Base-by-base conservation (phyloP, 108 stramenopile species). In the Nitzschia sp. region DNA sequence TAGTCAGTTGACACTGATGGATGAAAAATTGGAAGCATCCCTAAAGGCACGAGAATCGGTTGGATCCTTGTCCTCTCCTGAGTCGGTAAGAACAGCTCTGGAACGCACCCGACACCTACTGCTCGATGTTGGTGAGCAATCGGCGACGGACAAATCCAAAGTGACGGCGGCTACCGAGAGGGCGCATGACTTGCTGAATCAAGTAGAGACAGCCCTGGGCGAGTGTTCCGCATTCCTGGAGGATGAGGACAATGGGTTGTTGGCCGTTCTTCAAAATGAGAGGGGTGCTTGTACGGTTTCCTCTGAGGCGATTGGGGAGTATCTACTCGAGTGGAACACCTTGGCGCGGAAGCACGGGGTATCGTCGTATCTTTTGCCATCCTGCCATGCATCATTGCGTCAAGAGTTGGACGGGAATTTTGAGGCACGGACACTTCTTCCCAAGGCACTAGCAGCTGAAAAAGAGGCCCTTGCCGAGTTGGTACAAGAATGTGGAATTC, bases 311-410 rank as follows among this genome's bases (percentile, higher is more conserved):
- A 31, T 93, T 26, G 78, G 82, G 46, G 71, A 58, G 17, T 71
- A 85, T 36, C 64, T 93, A 58, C 69, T 80, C 9, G 92, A 93
- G 66, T 93, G 92, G 92, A 88, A 85, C 74, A 67, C 76, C 11
- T 65, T 93, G 60, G 80, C 89, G 23, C 72, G 92, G 53, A 93
- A 93, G 54, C 92, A 93, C 73, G 89, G 85, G 0, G 78, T 93
- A 33, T 66, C 83, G 38, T 76, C 86, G 1, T 79, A 78, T 44
- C 48, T 63, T 16, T 60, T 92, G 16, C 87, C 88, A 30, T 68
- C 65, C 26, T 90, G 88, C 58, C 92, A 93, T 55, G 31, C 58
- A 19, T 64, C 85, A 0, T 58, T 93, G 61, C 61, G 78, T 33
- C 62, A 85, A n/a, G 87, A 93, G 63, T 54, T 87, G 17, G 86